Evolutionary conservation across 2,329 filamentous ascomycete species (phyloP), one percentile per base, ranked within the genome.

Genomic region (Lithohypha guttulata): DNA sequence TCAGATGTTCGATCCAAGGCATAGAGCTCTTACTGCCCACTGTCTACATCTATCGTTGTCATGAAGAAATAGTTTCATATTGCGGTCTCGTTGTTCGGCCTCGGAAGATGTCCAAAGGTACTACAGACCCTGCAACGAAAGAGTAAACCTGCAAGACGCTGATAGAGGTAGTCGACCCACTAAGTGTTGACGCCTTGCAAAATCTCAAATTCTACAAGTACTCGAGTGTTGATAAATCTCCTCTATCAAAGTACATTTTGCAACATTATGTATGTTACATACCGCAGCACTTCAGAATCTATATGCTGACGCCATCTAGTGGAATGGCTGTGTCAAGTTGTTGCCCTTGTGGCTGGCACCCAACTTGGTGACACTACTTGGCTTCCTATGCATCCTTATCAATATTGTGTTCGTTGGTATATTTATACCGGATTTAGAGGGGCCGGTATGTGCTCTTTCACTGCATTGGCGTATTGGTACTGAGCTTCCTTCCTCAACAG

Each of bases 151-250:
- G n/a, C n/a, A n/a, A n/a, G n/a, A n/a, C n/a, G n/a, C n/a, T n/a
- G n/a, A n/a, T n/a, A n/a, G n/a, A n/a, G n/a, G n/a, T n/a, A n/a
- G n/a, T n/a, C n/a, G n/a, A 77, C 47, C 72, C 69, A 50, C 68
- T 96, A 51, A 93, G 87, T 19, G 85, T 94, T 54, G 86, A 96
- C 55, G 85, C 85, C 39, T 75, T 98, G 51, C 71, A 82, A 44
- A 87, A 95, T 60, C 79, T 98, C 53, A 91, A 86, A 64, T 79
- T 81, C 44, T 98, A 98, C 77, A 93, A 95, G 59, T 98, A 98
- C 64, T 93, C 86, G 53, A 84, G 82, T 55, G 86, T 98, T 62
- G 91, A 98, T 70, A 89, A 94, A 64, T 95, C 87, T 35, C 81
- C 83, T 46, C 77, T 95, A 43, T 96, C 91, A 42, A 76, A 87